phyloP scores from a whole-genome alignment of 2,329 filamentous ascomycete genomes.

The Bipolaris gigantea region DNA sequence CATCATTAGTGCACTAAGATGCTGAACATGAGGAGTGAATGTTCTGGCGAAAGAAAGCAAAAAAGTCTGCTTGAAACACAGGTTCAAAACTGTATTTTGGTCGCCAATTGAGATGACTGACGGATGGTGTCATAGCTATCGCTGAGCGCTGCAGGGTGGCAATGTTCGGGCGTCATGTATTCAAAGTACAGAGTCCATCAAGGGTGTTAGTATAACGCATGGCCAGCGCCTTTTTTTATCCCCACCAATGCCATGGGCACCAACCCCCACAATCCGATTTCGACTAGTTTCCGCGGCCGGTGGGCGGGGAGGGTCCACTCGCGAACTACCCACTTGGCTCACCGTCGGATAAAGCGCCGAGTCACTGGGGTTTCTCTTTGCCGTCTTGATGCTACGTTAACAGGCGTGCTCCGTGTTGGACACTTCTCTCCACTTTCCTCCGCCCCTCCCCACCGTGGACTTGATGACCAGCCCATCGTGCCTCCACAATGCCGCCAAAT shows the following conservation, averaged over 20 bases:
- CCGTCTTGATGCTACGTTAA: neutral
- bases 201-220: neutral
- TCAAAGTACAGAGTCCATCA: no score
- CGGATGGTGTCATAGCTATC: neutral
- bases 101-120: neutral
- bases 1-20: neutral
- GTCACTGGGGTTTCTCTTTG: neutral
- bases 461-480: no score
- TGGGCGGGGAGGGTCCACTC: slow-evolving; percentile 8
- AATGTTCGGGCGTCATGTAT: neutral
- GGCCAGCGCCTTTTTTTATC: neutral
- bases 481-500: slow-evolving; percentile 1
- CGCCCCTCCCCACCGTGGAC: neutral
- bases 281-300: slow-evolving; percentile 29
- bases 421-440: neutral
- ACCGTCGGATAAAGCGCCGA: slow-evolving; percentile 16
- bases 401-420: neutral
- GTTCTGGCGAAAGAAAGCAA: neutral
- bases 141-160: neutral
- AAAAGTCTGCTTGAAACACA: neutral
- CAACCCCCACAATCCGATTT: neutral
- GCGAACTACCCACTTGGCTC: neutral
- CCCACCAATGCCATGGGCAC: slow-evolving; percentile 1
- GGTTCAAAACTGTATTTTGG: neutral
- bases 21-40: neutral